Percentiles rank a stretch among this genome's conserved stretches.
These are phyloP conservation scores for Aaosphaeria arxii DNA, from an alignment of 2,329 filamentous ascomycete genomes.

Conservation along the genomic window DNA sequence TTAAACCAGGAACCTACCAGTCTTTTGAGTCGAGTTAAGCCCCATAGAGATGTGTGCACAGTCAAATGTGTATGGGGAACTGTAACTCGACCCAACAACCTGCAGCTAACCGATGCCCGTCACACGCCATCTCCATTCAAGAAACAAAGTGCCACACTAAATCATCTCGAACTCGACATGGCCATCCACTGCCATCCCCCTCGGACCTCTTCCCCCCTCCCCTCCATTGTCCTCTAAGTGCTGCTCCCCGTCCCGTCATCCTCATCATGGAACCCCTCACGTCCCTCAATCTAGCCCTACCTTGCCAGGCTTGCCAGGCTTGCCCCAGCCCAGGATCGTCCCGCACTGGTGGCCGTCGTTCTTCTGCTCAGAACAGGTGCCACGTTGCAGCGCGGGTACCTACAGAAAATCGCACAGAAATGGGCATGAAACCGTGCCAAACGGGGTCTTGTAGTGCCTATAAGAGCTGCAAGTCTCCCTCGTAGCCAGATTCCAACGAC, in stretches of 20 bases:
- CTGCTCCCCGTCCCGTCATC: no score
- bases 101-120: constrained; percentile 28
- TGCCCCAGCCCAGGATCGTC: constrained; percentile 34
- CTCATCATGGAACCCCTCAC: no score
- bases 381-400: constrained; percentile 36
- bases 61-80: no score
- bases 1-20: no score
- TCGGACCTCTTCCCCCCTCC: not conserved
- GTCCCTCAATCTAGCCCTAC: no score
- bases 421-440: constrained; percentile 20
- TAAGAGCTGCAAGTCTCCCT: constrained; percentile 18
- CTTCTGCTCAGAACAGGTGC: constrained; percentile 34
- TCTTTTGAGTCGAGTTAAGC: no score
- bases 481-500: constrained; percentile 6
- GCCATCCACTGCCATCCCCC: not conserved
- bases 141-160: constrained; percentile 13
- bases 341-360: constrained; percentile 30
- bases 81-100: constrained; percentile 2
- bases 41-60: no score
- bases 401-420: constrained; percentile 22
- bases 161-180: constrained; percentile 6
- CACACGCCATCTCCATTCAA: constrained; percentile 13
- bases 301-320: constrained; percentile 7
- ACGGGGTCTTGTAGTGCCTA: constrained; percentile 14
- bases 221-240: no score